A percentile compares a stretch with the other conserved stretches of the same genome.
phyloP scores from a whole-genome alignment of 2,329 filamentous ascomycete species.

The Pseudocercospora pini-densiflorae region DNA sequence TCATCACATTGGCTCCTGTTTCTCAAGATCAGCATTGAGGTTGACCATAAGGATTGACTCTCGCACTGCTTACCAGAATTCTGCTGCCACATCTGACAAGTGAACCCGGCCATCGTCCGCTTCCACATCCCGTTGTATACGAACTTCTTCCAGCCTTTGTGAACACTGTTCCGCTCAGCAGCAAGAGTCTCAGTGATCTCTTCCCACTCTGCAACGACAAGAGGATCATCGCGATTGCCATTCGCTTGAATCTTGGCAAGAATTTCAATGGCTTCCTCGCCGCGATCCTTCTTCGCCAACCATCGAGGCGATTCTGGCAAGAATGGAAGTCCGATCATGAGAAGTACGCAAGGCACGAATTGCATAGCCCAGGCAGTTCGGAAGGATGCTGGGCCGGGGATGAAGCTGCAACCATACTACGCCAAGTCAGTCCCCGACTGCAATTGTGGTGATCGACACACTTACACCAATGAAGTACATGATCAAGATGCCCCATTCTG shows the following conservation, averaged over 20 bases:
- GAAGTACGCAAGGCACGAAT: conserved; percentile 50
- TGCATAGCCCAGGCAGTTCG: conserved; percentile 54
- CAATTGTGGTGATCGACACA: neutral
- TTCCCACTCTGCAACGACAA: conserved; percentile 55
- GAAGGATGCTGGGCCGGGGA: conserved; percentile 46
- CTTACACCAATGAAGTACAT: conserved; percentile 53
- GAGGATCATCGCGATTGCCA: conserved; percentile 51
- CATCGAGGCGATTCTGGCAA: conserved; percentile 54
- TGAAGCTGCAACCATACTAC: conserved; percentile 47
- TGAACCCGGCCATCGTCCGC: conserved; percentile 60
- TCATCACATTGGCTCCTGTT: conserved; percentile 7
- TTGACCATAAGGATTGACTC: too few species aligned
- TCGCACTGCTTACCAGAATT: conserved; percentile 40
- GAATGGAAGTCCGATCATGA: conserved; percentile 52
- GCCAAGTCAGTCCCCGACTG: conserved; percentile 30
- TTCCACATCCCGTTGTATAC: conserved; percentile 63
- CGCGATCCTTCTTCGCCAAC: conserved; percentile 52
- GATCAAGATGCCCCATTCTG: conserved; percentile 51
- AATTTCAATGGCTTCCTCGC: conserved; percentile 50
- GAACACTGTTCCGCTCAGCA: conserved; percentile 45
- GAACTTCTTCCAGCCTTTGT: conserved; percentile 49
- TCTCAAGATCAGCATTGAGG: too few species aligned
- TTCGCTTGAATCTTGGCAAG: conserved; percentile 52
- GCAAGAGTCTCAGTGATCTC: conserved; percentile 50
- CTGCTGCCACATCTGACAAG: conserved; percentile 63